Percentiles rank a stretch among this genome's conserved stretches.
These are phyloP conservation scores for Diphasiastrum complanatum DNA, from an alignment of 83 land plant species.

Conservation along the genomic window DNA sequence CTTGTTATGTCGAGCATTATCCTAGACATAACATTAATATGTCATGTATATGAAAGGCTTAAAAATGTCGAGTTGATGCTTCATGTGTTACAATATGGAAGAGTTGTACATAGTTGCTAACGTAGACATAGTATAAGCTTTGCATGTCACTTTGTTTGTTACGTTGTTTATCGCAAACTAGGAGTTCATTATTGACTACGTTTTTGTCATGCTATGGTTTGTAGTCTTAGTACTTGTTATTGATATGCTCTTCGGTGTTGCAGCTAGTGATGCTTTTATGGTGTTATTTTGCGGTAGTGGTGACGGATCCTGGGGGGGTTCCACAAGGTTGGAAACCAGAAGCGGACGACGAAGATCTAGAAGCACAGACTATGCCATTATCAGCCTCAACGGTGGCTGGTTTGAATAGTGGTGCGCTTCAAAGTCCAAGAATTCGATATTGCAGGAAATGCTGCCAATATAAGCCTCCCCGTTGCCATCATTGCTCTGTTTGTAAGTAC, in stretches of 20 bases:
- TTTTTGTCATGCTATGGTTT: no score
- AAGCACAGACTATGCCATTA: constrained; percentile 46
- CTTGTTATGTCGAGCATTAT: no score
- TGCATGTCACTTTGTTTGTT: no score
- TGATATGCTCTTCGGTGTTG: constrained; percentile 9
- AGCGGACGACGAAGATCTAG: constrained; percentile 45
- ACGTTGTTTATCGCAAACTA: no score
- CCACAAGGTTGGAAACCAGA: constrained; percentile 69
- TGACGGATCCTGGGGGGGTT: constrained; percentile 77
- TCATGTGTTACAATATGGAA: no score
- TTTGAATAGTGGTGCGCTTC: constrained; percentile 25
- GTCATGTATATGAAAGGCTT: no score
- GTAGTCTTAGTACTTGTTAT: neutral
- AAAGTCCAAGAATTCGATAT: constrained; percentile 44
- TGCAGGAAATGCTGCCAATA: constrained; percentile 65
- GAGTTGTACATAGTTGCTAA: no score
- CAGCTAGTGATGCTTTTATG: constrained; percentile 74
- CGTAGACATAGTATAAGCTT: no score
- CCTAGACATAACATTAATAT: no score
- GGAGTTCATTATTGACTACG: no score
- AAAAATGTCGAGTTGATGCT: no score
- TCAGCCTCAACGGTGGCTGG: constrained; percentile 10
- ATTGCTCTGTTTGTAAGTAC: constrained; percentile 90
- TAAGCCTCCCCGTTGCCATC: constrained; percentile 96
- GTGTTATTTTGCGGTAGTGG: constrained; percentile 79